Percentiles rank a stretch among this genome's conserved stretches.
Evolutionary conservation across 306 rosid species (phyloP).

Genomic region (Amphicarpaea edgeworthii): DNA sequence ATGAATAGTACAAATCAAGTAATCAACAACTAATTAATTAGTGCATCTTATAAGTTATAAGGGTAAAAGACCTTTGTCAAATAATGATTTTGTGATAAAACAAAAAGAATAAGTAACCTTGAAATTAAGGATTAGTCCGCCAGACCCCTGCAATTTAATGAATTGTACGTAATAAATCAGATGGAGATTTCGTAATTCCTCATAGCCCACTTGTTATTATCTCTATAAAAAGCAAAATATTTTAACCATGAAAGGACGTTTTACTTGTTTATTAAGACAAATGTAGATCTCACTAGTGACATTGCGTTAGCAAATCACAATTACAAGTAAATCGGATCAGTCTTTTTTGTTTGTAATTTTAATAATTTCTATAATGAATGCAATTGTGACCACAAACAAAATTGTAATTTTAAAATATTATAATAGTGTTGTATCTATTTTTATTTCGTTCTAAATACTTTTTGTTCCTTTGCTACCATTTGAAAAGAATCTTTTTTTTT

Average conservation of each 20-base stretch:
- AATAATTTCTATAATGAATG: background rate
- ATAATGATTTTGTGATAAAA: background rate
- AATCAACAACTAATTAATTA: constrained; percentile 14
- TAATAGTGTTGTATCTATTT: background rate
- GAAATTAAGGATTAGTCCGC: background rate
- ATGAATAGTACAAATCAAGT: background rate
- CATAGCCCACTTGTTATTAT: background rate
- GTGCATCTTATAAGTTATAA: background rate
- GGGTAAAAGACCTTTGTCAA: constrained; percentile 24
- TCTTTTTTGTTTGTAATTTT: background rate
- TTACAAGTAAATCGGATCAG: background rate
- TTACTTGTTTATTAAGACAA: constrained; percentile 13
- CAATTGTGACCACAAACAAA: background rate
- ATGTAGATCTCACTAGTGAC: background rate
- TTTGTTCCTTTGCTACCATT: too few species aligned
- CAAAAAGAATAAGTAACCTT: background rate
- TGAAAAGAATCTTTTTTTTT: background rate
- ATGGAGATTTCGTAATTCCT: background rate
- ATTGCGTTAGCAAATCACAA: background rate
- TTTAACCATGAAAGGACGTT: background rate
- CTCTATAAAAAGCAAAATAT: background rate
- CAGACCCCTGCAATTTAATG: background rate
- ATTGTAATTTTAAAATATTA: background rate
- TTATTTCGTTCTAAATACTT: background rate
- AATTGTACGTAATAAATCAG: constrained; percentile 15